Percentiles rank a stretch among this genome's conserved stretches.
Conservation (phyloP, 2,329 filamentous ascomycete species). For the Colletotrichum echinochloae region DNA sequence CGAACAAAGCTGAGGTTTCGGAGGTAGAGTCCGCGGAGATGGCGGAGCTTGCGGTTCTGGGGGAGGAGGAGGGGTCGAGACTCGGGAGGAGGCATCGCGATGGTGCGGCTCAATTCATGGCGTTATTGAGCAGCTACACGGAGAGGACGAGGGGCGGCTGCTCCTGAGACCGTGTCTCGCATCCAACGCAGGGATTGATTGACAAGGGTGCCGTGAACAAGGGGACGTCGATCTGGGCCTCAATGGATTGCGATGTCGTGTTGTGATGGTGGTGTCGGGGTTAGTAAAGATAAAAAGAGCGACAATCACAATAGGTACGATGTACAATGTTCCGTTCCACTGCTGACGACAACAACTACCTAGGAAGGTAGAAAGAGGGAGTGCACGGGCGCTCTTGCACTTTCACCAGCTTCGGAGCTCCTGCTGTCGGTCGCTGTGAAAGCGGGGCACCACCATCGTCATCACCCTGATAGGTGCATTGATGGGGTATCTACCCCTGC, state of each 20-base stretch:
- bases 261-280: not conserved
- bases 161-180: conserved; percentile 4
- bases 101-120: conserved; percentile 34
- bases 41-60: conserved; percentile 88
- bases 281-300: not conserved
- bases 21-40: conserved; percentile 87
- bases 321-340: too few relatives aligned
- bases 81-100: conserved; percentile 41
- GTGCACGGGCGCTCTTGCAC: conserved; percentile 17
- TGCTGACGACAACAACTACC: too few relatives aligned
- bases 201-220: conserved; percentile 13
- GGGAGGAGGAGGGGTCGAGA: conserved; percentile 65
- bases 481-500: not conserved
- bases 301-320: not conserved
- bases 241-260: not conserved
- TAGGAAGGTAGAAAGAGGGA: not conserved
- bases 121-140: conserved; percentile 1
- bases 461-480: not conserved
- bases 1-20: conserved; percentile 82
- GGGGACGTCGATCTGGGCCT: not conserved
- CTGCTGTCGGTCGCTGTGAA: conserved; percentile 1
- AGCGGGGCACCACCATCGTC: not conserved
- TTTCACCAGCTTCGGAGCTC: not conserved
- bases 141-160: not conserved
- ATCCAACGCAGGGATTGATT: not conserved